Percentiles rank a stretch among this genome's conserved stretches.
These are phyloP conservation scores for Colletotrichum sp. DNA, from an alignment of 2,329 filamentous ascomycete species.

Conservation along the genomic window DNA sequence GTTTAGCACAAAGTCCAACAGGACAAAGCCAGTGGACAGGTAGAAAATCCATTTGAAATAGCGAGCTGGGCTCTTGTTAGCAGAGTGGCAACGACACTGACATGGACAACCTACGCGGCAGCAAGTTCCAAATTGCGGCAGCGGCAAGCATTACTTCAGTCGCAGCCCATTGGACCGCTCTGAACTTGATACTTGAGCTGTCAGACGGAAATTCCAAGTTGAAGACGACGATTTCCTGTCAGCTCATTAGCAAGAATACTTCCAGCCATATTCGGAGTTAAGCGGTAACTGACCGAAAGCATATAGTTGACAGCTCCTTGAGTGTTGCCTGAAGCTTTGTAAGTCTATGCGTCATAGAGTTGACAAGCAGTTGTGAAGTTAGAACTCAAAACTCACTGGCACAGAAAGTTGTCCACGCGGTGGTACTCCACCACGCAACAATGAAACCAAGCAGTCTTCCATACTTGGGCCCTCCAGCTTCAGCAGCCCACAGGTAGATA, in stretches of 20 bases:
- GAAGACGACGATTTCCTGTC: constrained; percentile 62
- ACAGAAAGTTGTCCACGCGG: constrained; percentile 65
- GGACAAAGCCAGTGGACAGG: constrained; percentile 52
- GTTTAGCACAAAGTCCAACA: constrained; percentile 65
- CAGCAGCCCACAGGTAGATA: constrained; percentile 68
- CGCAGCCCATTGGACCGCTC: constrained; percentile 66
- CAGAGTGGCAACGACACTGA: fast-evolving
- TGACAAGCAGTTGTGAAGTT: fast-evolving
- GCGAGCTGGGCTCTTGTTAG: constrained; percentile 33
- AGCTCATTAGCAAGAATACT: neutral
- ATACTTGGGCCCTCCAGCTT: constrained; percentile 58
- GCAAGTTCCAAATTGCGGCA: constrained; percentile 53
- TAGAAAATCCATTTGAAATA: constrained; percentile 57
- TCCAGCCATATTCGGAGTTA: neutral
- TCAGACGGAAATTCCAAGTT: constrained; percentile 60
- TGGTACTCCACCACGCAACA: constrained; percentile 70
- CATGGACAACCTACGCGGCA: constrained; percentile 48
- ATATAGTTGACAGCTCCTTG: constrained; percentile 57
- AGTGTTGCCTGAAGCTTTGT: constrained; percentile 43
- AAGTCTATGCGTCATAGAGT: neutral
- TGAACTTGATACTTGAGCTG: constrained; percentile 57
- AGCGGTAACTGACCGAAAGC: constrained; percentile 45
- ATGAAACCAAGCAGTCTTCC: constrained; percentile 63
- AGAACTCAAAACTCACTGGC: constrained; percentile 40
- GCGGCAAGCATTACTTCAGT: constrained; percentile 56